Percentiles rank a stretch among this genome's conserved stretches.
Evolutionary conservation across 2,329 filamentous ascomycete genomes (phyloP).

Genomic region (Fusarium oligoseptatum): DNA sequence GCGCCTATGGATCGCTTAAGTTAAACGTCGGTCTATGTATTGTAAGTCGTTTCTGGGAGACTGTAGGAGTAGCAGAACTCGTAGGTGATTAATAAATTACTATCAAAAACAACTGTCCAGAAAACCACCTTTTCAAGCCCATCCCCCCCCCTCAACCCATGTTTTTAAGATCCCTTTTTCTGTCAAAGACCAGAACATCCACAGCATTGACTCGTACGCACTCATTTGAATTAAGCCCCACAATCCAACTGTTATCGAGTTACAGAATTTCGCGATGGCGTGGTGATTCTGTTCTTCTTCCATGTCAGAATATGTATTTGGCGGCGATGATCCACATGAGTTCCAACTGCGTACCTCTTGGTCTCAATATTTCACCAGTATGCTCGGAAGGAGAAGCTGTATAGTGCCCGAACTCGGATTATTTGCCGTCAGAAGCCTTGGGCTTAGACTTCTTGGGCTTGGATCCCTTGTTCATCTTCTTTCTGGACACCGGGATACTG

Average conservation of each 20-base stretch:
- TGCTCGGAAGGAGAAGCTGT: not conserved
- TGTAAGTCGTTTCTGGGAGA: not conserved
- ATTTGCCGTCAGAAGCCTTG: not conserved
- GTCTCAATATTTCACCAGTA: not conserved
- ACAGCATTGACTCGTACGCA: not conserved
- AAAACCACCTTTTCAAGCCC: not conserved
- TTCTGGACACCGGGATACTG: not conserved
- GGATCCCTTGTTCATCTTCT: too few species aligned
- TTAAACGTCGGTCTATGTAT: not conserved
- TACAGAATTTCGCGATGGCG: not conserved
- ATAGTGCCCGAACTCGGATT: not conserved
- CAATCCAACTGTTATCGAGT: not conserved
- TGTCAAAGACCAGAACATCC: too few species aligned
- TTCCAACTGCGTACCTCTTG: not conserved
- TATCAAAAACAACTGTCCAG: not conserved
- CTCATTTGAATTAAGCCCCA: not conserved
- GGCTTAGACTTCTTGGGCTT: too few species aligned
- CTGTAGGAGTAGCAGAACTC: not conserved
- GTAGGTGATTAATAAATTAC: not conserved
- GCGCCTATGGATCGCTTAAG: not conserved
- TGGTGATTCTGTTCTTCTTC: not conserved
- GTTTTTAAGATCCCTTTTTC: not conserved
- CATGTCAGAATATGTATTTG: not conserved
- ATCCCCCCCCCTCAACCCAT: not conserved
- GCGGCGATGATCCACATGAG: not conserved